Base-by-base conservation (phyloP, 2,329 filamentous ascomycete genomes). In the Cladophialophora psammophila region DNA sequence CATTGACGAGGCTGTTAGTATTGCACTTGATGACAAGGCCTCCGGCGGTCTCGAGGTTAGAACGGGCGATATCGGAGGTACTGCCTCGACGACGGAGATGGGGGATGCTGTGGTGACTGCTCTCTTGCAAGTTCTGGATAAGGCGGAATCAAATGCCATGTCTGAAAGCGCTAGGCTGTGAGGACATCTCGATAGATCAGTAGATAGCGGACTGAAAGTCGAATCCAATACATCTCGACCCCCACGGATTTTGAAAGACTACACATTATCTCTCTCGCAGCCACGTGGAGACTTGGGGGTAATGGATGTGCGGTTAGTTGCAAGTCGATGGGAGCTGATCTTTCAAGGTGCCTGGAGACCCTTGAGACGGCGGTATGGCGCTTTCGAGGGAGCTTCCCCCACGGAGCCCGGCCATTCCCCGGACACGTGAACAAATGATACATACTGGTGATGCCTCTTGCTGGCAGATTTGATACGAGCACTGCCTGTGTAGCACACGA, bases 11-110 rank as follows among this genome's bases (percentile, higher is more conserved):
- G 93, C 93, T 1, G 92, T 96, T 57, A 87, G 87, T 74, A 86
- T 83, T 53, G 90, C 90, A 40, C 87, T 97, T 66, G 92, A 97
- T 75, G 85, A 82, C 56, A 65, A 61, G 34, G 57, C 42, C 15
- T 45, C 57, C 5, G 63, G 63, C 35, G 63, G 63, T 55, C 50
- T 65, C 10, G 91, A 91, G 31, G 78, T 93, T 55, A 84, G 89
- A 66, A 96, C 93, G 9, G 89, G 87, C 76, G 94, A 97, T 78
- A 88, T 97, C 71, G 91, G 91, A 63, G 94, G 94, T 55, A 86
- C 79, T 52, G 83, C 88, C 3, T 86, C 83, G 66, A 97, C 93
- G 0, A 83, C 80, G 36, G 88, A 93, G 73, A 88, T 91, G 34
- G 92, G 93, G 53, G 90, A 96, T 78, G 91, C 91, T 1, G 84